Evolutionary conservation across 192 early-diverging fungal genomes (phyloP), one percentile per base, ranked within the genome.

Genomic region (Linnemannia exigua): DNA sequence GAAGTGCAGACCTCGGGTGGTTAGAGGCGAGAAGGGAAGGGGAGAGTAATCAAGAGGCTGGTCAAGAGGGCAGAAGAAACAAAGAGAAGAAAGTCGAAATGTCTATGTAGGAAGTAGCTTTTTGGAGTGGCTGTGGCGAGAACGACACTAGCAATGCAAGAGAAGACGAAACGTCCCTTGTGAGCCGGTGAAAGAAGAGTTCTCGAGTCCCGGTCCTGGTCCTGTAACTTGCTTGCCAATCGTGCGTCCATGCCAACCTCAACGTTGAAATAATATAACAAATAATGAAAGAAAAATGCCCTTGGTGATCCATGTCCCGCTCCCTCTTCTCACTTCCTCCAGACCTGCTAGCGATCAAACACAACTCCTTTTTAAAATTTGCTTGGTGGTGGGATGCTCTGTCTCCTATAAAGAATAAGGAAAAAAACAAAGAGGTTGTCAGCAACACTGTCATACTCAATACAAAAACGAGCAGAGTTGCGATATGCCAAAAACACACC

Each of bases 371-470:
- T 68, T 46, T 80, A 76, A 52, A 74, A 78, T 74, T 84, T 84
- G 76, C 68, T 22, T 52, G 81, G 81, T 4, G 81, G 81, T 31
- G 81, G 81, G 58, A 84, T 74, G 66, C 81, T 84, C 66, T 84
- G 81, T 41, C 81, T 77, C 72, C 81, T 84, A 78, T 63, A 14
- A 54, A 54, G 52, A 51, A 51, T 5, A 67, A 47, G n/a, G 41
- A 70, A 58, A 70, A 47, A 28, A n/a, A 35, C 44, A 71, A 69
- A 44, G 50, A 50, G 36, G 19, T 2, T 35, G 72, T 28, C 28
- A 31, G 41, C 14, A 50, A 20, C 3, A 22, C 11, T 50, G 46
- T 44, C 22, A 6, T 72, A 19, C n/a, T 33, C 36, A 75, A 36
- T 11, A 25, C 11, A 31, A 44, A 3, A 38, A 17, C 36, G 3